Percentiles rank a stretch among this genome's conserved stretches.
These are phyloP conservation scores for Artemisia annua DNA, from an alignment of 129 eudicot species.

Conservation along the genomic window DNA sequence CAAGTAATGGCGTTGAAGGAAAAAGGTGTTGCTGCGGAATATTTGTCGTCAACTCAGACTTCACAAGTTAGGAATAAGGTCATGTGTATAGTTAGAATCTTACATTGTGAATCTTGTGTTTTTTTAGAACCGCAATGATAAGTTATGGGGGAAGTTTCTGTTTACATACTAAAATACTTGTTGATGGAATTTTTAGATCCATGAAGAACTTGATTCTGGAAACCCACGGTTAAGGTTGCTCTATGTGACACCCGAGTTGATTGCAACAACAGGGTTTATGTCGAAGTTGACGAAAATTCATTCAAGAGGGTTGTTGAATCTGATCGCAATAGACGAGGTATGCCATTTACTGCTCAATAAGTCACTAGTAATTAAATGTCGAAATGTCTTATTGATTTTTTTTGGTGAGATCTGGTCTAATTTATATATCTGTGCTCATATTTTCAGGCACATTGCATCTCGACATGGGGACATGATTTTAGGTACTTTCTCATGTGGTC, in stretches of 20 bases:
- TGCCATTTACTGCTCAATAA: slow-evolving; percentile 3
- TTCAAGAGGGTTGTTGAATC: slow-evolving; percentile 74
- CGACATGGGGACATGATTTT: slow-evolving; percentile 98
- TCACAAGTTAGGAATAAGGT: slow-evolving; percentile 80
- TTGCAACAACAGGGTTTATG: slow-evolving; percentile 90
- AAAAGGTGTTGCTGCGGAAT: slow-evolving; percentile 88
- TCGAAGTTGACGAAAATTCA: slow-evolving; percentile 66
- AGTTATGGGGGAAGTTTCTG: background rate
- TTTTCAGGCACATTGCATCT: slow-evolving; percentile 93
- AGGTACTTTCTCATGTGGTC: slow-evolving; percentile 41
- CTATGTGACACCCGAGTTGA: slow-evolving; percentile 95
- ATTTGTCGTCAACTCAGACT: slow-evolving; percentile 85
- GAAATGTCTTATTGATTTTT: slow-evolving; percentile 3
- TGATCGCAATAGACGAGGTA: slow-evolving; percentile 96
- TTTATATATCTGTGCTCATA: slow-evolving; percentile 18
- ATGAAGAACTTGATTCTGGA: slow-evolving; percentile 87
- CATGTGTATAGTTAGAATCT: slow-evolving; percentile 12
- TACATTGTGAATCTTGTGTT: background rate
- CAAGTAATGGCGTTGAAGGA: slow-evolving; percentile 87
- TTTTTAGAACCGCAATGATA: background rate
- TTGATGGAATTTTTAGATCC: slow-evolving; percentile 44
- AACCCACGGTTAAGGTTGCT: slow-evolving; percentile 84
- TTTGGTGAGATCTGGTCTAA: background rate
- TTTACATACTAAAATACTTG: background rate
- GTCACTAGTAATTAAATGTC: background rate